Evolutionary conservation across 2,329 filamentous ascomycete genomes (phyloP), one percentile per base, ranked within the genome.

Genomic region (Xylaria sp.): DNA sequence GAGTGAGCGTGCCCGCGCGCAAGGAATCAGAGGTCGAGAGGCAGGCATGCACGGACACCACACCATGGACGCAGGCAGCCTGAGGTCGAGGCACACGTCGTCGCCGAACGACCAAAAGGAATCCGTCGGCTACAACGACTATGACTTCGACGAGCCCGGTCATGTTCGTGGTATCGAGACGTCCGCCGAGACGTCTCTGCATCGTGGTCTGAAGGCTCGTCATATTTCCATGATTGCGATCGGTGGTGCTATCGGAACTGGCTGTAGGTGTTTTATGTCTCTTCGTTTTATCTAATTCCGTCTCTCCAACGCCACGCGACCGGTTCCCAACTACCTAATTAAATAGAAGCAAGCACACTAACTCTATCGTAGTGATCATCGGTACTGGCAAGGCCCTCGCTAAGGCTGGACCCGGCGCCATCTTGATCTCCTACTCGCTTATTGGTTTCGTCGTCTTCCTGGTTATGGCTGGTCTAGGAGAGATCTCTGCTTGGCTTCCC

Each of bases 401-500:
- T 25, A 81, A 84, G 72, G 83, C 83, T 58, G 85, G 84, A 0
- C 91, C 91, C 58, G 91, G 83, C 23, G 88, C 90, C 10, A 88
- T 93, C 77, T 84, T 93, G 72, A 90, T 93, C 77, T 89, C 89
- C 10, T 93, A 93, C 80, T 84, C 87, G 43, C 78, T 91, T 69
- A 86, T 93, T 72, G 91, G 91, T 72, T 80, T 90, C 55, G 80
- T 96, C 67, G 93, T 95, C 72, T 96, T 90, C 79, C 82, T 93
- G 48, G 92, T 96, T 73, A 94, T 96, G 91, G 90, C 89, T 66
- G 90, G 88, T 65, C 87, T 96, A 4, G 93, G 92, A 70, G 92
- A 95, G 80, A 96, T 96, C 91, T 91, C 92, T 9, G 87, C 92
- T 60, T 96, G 91, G 91, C 80, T 96, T 39, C 93, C 93, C 59